Base-by-base conservation (phyloP, 495 filamentous ascomycete genomes). In the Penicilliopsis zonata region DNA sequence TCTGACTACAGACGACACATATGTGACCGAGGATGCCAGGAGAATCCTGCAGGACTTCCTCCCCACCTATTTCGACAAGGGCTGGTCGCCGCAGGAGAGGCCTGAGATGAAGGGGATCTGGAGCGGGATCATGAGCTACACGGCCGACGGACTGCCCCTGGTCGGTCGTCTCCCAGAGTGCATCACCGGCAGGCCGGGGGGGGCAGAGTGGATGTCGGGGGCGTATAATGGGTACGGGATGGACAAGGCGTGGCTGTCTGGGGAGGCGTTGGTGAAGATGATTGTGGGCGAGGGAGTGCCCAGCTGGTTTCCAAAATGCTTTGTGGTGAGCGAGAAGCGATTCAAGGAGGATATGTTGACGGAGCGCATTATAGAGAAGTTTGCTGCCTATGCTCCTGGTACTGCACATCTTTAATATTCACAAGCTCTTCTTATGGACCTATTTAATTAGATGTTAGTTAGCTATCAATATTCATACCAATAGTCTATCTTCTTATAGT, bases 111-210 rank as follows among this genome's bases (percentile, higher is more conserved):
- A 63, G 21, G 61, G 63, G 37, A 68, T 82, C 47, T 94, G 85
- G 85, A 80, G 77, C 0, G 85, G 85, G 0, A 80, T 82, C 34
- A 90, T 87, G 84, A 83, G 77, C 0, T 88, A 78, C 48, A 75
- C 64, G 18, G 53, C 74, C 0, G 85, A 90, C 45, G 58, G 67
- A 0, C 52, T 70, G 13, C 80, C 85, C 0, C 86, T 76, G 72
- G 78, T 87, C 67, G 74, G 80, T 82, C 12, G 75, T 74, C 0
- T 53, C 50, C 14, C 74, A 77, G 16, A 74, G 63, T 0, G 52
- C 55, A 23, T 50, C 54, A 3, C 37, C 63, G 9, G 54, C 46
- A 52, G 51, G 14, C 43, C 61, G 38, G 53, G 59, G 26, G 62
- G 63, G 2, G 33, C 40, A 3, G 50, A 79, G 31, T 81, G 62